Percentiles rank a stretch among this genome's conserved stretches.
Evolutionary conservation across 352 stramenopile species (phyloP).

Genomic region (Pythium oligandrum): DNA sequence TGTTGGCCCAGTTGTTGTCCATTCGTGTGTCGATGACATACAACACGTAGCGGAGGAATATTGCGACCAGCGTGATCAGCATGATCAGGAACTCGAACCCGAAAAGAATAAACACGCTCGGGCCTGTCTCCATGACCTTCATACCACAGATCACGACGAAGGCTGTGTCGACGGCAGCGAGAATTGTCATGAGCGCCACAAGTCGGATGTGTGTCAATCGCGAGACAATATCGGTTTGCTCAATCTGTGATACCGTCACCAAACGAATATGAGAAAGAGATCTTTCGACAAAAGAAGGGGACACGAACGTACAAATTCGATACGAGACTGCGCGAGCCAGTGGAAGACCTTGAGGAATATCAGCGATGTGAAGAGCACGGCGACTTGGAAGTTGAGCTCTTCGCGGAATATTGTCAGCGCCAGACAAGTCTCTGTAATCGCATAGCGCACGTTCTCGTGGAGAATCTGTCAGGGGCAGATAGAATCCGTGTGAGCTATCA

Average conservation of each 20-base stretch:
- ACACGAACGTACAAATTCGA: slow-evolving; percentile 66
- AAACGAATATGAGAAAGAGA: neutral
- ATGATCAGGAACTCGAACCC: slow-evolving; percentile 97
- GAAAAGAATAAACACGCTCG: slow-evolving; percentile 94
- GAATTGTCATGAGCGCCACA: slow-evolving; percentile 82
- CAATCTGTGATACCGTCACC: slow-evolving; percentile 44
- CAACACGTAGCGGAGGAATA: slow-evolving; percentile 88
- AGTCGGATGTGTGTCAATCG: slow-evolving; percentile 82
- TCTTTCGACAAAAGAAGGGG: neutral
- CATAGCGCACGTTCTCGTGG: slow-evolving; percentile 96
- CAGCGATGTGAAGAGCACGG: slow-evolving; percentile 93
- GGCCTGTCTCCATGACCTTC: slow-evolving; percentile 75
- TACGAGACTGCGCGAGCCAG: slow-evolving; percentile 87
- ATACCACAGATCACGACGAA: slow-evolving; percentile 88
- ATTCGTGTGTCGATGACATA: slow-evolving; percentile 91
- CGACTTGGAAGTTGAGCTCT: slow-evolving; percentile 94
- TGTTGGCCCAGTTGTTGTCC: slow-evolving; percentile 86
- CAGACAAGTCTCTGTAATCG: slow-evolving; percentile 98
- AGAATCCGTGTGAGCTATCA: neutral
- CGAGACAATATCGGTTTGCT: slow-evolving; percentile 83
- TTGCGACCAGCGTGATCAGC: slow-evolving; percentile 88
- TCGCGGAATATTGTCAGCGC: slow-evolving; percentile 98
- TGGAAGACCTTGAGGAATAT: slow-evolving; percentile 96
- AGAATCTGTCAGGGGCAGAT: slow-evolving; percentile 62
- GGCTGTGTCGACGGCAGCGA: slow-evolving; percentile 82